Evolutionary conservation across 2,329 filamentous ascomycete genomes (phyloP).

Genomic region (Colletotrichum sp.): DNA sequence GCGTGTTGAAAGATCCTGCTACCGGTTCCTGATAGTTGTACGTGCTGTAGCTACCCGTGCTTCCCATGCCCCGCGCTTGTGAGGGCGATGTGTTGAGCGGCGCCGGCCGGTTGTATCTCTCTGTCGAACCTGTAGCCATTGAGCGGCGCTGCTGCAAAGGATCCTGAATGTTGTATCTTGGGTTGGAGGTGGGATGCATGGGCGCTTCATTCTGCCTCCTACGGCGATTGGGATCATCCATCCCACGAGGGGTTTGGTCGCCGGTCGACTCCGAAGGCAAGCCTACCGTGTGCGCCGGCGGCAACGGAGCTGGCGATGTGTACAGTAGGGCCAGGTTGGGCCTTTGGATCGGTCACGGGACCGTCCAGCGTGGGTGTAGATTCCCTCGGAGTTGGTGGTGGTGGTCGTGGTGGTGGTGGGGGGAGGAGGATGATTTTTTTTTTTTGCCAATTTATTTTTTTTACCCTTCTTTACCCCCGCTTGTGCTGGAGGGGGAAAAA

Average conservation of each 20-base stretch:
- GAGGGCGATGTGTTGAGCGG: slow-evolving; percentile 55
- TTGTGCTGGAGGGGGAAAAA: too few species aligned
- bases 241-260: slow-evolving; percentile 63
- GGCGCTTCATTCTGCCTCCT: slow-evolving; percentile 78
- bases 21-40: slow-evolving; percentile 62
- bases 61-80: slow-evolving; percentile 56
- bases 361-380: slow-evolving; percentile 16
- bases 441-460: not conserved
- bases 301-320: slow-evolving; percentile 67
- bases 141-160: slow-evolving; percentile 49
- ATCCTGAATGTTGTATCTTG: slow-evolving; percentile 57
- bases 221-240: slow-evolving; percentile 79
- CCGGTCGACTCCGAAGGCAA: slow-evolving; percentile 60
- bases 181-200: slow-evolving; percentile 64
- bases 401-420: not conserved
- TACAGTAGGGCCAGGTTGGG: slow-evolving; percentile 69
- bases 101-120: slow-evolving; percentile 53
- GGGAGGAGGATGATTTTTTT: not conserved
- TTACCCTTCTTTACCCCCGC: not conserved
- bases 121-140: slow-evolving; percentile 35
- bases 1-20: slow-evolving; percentile 56
- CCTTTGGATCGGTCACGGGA: slow-evolving; percentile 35
- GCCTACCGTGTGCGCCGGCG: slow-evolving; percentile 69
- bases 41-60: slow-evolving; percentile 56
- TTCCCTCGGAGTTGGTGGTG: not conserved